Base-by-base conservation (phyloP, 305 asterid genomes). In the Fraxinus albicans region DNA sequence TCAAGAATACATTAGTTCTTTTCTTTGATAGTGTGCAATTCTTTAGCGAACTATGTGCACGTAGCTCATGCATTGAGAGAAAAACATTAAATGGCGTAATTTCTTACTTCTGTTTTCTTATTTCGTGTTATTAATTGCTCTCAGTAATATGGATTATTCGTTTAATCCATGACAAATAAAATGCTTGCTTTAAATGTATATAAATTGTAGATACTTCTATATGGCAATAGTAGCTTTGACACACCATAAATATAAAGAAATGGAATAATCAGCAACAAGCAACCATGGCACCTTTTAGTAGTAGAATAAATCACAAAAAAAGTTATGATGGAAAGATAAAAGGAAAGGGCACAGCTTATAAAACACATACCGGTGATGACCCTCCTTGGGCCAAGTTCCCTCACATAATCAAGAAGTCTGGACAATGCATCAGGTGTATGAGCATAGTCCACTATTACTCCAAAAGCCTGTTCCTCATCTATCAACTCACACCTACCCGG, bases 401-500 rank as follows among this genome's bases (percentile, higher is more conserved):
- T 91, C 79, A 91, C 98, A 58, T 79, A 63, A 89, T 94, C 98
- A 85, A 96, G 99, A 35, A 96, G 96, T 73, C 94, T 91, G 47
- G 98, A 94, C 84, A 96, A 88, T 10, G 93, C 91, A 91, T 89
- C 92, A 15, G 98, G 98, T 27, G 98, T 96, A 83, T 85, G 92
- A 7, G 99, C 98, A 83, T 91, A 84, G 65, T 96, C 98, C 35
- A 96, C 99, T 44, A 96, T 87, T 60, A 94, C 98, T 76, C 98
- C 98, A 74, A 93, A 96, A 34, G 98, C 97, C 86, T 93, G 98
- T 84, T 96, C 99, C 87, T 96, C 99, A 34, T 96, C 99, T 67
- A 96, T 96, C 90, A 94, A 87, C 89, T 96, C 99, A 80, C 98
- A 94, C 85, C 98, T 94, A 29, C 98, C 99, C 0, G 99, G 98